Evolutionary conservation across 1,284 basidiomycete species (phyloP), one percentile per base, ranked within the genome.

Genomic region (Ustilago tritici): DNA sequence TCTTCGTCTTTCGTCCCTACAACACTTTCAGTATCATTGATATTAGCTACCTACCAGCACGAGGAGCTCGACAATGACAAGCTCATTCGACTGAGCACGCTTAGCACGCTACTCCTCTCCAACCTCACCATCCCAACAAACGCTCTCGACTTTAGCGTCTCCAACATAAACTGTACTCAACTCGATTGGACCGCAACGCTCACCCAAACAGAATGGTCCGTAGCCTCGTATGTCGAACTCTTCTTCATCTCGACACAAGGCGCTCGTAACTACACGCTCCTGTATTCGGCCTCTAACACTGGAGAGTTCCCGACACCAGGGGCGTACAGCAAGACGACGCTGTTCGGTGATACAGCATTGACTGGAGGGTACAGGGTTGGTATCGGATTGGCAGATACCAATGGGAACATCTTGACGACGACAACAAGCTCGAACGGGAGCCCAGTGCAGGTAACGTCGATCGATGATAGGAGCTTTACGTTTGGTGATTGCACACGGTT

Each of bases 181-280:
- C 56, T 73, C 36, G 49, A 54, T 35, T 73, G 65, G 70, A 57
- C 38, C 5, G 32, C 55, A 14, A 43, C 47, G 2, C 65, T 73
- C 49, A 53, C 46, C 4, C 61, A 56, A 32, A 38, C 61, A n/a
- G 70, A 73, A 46, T 73, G 70, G 70, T 64, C 53, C 17, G 58
- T 65, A 17, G 35, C 65, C 1, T 64, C 61, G 19, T 64, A 58
- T 23, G 35, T 73, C 49, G 50, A 73, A 34, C 65, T 73, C 34
- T 64, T 61, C 54, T 68, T 73, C 41, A 32, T 61, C 23, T 57
- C 61, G 4, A 56, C 56, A 2, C 36, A 41, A 8, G 54, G 57
- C 2, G 57, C 28, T 4, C 61, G 43, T 34, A 73, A 67, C 52
- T 73, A 73, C 65, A 68, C 65, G 7, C 19, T 65, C 19, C 55